Evolutionary conservation across 148 eudicot species (phyloP), one percentile per base, ranked within the genome.

Genomic region (Silene conica): DNA sequence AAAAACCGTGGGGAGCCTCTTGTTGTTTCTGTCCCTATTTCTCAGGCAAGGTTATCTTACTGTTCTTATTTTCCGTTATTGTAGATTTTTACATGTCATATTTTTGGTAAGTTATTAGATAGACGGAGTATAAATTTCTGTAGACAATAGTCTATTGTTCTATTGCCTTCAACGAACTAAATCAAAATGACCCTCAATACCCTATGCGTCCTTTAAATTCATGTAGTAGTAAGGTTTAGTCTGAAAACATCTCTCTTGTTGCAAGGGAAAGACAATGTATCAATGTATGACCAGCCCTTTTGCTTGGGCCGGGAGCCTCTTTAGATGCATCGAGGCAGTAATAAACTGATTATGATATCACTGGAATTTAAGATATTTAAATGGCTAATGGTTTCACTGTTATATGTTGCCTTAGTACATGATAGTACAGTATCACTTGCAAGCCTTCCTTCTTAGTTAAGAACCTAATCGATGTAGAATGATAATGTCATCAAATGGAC

Each of bases 1-100:
- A 92, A 90, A 74, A 88, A 86, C 72, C 87, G 78, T 60, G 98
- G 98, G 54, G 97, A 95, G 80, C 92, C 98, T 74, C 79, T 79
- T 75, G 93, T 95, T 45, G 86, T 95, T 57, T 88, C 98, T n/a
- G 65, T 95, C 77, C 88, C 97, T 61, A 77, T 88, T 78, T 90
- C 97, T 43, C 96, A 92, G 93, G 98, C 78, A 90, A 80, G 62
- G 69, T 67, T 78, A 48, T 72, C 72, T 76, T 28, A 38, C 19
- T 26, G 67, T n/a, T 60, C 25, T 46, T 61, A 31, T 60, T 21
- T 3, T 18, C 7, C 71, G 38, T 12, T 38, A 46, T 20, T 72
- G 28, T 50, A n/a, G 2, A 5, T 60, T 20, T 72, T 19, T 63
- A n/a, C 5, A 5, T 60, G 67, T 46, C 23, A n/a, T 73, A 26